These are phyloP conservation scores for Xylaria acuta DNA, from an alignment of 495 filamentous ascomycete species.

Conservation along the genomic window DNA sequence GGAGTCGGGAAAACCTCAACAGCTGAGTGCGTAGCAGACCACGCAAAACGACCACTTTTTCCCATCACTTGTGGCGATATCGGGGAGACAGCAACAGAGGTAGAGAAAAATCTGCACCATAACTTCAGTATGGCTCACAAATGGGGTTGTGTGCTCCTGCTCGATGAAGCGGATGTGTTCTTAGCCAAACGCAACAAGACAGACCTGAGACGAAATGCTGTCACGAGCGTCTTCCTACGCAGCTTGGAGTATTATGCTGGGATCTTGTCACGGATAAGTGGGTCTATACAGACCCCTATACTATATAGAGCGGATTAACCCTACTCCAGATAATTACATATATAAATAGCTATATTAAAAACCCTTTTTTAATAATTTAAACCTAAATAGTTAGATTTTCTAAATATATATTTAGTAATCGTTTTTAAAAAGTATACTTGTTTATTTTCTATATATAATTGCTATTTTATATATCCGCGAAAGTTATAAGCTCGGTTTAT, in stretches of 20 bases:
- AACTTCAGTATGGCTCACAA: conserved; percentile 49
- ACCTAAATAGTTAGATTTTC: no score
- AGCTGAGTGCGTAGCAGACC: conserved; percentile 34
- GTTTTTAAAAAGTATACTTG: no score
- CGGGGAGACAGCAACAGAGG: conserved; percentile 30
- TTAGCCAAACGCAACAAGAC: conserved; percentile 49
- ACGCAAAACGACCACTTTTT: conserved; percentile 37
- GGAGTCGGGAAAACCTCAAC: conserved; percentile 37
- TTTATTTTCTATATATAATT: no score
- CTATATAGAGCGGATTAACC: no score
- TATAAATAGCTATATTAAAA: no score
- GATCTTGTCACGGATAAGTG: no score
- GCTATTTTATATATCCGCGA: no score
- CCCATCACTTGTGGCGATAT: conserved; percentile 40
- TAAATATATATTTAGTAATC: no score
- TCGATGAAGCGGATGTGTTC: conserved; percentile 67
- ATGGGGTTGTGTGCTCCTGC: conserved; percentile 59
- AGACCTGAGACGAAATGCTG: conserved; percentile 56
- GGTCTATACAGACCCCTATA: no score
- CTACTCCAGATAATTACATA: no score
- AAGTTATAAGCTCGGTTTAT: no score
- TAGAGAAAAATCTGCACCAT: conserved; percentile 50
- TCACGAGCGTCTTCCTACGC: conserved; percentile 44
- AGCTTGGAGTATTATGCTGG: conserved; percentile 61
- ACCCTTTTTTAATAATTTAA: no score